phyloP scores from a whole-genome alignment of 106 monocot genomes.

The Allium fistulosum region DNA sequence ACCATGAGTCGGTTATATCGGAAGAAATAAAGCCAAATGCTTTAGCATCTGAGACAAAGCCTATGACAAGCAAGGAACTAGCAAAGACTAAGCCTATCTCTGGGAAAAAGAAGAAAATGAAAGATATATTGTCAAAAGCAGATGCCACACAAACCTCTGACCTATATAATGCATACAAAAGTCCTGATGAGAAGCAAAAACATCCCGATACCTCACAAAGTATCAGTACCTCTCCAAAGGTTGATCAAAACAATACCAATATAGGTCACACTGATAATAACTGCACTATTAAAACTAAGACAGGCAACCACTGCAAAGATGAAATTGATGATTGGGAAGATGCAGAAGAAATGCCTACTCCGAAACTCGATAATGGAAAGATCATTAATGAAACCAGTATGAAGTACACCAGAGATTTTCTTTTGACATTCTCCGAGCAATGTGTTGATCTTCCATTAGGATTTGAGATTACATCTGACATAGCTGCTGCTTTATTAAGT shows the following conservation, averaged over 20 bases:
- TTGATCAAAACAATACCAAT: constrained; percentile 10
- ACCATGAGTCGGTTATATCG: not conserved
- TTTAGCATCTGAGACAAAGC: constrained; percentile 12
- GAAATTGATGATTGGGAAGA: constrained; percentile 81
- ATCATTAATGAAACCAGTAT: constrained; percentile 1
- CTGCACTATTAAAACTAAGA: constrained; percentile 5
- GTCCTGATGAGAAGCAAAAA: constrained; percentile 44
- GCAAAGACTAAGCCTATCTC: constrained; percentile 13
- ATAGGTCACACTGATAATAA: constrained; percentile 11
- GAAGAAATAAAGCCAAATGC: not conserved
- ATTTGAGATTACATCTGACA: constrained; percentile 43
- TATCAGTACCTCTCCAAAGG: constrained; percentile 12
- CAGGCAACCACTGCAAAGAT: constrained; percentile 30
- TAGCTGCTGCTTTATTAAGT: constrained; percentile 25
- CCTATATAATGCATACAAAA: constrained; percentile 74
- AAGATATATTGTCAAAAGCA: constrained; percentile 61
- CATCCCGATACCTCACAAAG: constrained; percentile 11
- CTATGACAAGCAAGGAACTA: constrained; percentile 19
- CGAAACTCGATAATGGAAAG: constrained; percentile 18
- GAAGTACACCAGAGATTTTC: constrained; percentile 40
- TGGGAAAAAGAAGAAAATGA: constrained; percentile 45
- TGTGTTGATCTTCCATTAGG: constrained; percentile 35
- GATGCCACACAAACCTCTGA: constrained; percentile 61
- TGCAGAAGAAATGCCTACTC: constrained; percentile 45
- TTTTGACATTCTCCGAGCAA: constrained; percentile 29